Base-by-base conservation (phyloP, 306 rosid genomes). In the Quercus glauca region DNA sequence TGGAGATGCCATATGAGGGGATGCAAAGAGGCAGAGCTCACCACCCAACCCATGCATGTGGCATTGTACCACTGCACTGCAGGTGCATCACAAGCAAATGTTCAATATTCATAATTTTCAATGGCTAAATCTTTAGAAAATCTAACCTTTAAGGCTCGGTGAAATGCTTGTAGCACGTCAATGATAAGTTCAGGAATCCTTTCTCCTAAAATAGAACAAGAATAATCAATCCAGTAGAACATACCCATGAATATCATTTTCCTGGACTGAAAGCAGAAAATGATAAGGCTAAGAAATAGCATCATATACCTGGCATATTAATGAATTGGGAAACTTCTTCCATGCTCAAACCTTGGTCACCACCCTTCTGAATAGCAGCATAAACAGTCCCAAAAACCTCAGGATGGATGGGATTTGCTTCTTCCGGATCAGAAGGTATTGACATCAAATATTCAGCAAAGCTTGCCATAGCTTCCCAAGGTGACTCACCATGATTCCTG, bases 311-410 rank as follows among this genome's bases (percentile, higher is more conserved):
- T 85, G 93, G 92, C 78, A 73, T 76, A 84, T 90, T 83, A 80
- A 88, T 83, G 67, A 86, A 35, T 78, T 41, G 87, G 77, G 93
- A 84, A 85, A 95, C 83, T 84, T 93, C 98, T 78, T 80, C 86
- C 37, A 91, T 85, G 87, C 92, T 82, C 88, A 95, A 88, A 75
- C 99, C 99, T 83, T 91, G 98, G 83, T 95, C 99, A 73, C 99
- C 97, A 55, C 91, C 94, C 84, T 83, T 90, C 82, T 85, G 91
- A 77, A 93, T 90, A 77, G 99, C 90, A 85, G 85, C 78, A 87
- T 80, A 90, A 83, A 90, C 86, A 56, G 85, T 81, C 84, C 71
- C 76, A 83, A 95, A 90, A 74, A 89, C 86, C 82, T 89, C 93
- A 26, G 94, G 88, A 69, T 75, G 43, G 78, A 92, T 85, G 76